Conservation (phyloP, 164 flowering plant species). For the Malania oleifera region DNA sequence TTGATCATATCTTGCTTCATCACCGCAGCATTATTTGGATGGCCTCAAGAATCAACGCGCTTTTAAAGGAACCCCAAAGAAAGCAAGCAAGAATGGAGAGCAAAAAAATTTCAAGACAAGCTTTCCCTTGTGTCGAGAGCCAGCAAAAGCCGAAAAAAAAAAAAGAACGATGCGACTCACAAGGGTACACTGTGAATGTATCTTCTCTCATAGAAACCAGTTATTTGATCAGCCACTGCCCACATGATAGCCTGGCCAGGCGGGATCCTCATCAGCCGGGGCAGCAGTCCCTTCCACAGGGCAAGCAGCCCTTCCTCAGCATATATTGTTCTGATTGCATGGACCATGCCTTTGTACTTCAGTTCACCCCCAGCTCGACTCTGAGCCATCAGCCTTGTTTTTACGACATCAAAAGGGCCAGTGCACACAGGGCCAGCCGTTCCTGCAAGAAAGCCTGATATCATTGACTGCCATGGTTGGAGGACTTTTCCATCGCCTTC, state of each 20-base stretch:
- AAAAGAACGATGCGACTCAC: constrained; percentile 9
- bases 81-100: not conserved
- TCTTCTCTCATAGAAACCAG: constrained; percentile 74
- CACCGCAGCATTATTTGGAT: not conserved
- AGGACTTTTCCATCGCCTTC: constrained; percentile 90
- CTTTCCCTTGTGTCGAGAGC: not conserved
- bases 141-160: constrained; percentile 1
- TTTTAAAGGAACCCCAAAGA: not conserved
- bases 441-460: constrained; percentile 95
- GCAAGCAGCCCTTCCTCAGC: constrained; percentile 86
- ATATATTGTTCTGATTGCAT: constrained; percentile 77
- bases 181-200: constrained; percentile 28
- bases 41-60: not conserved
- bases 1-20: too few species aligned
- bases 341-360: constrained; percentile 92
- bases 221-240: constrained; percentile 93
- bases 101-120: not conserved
- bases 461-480: constrained; percentile 97
- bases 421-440: constrained; percentile 97
- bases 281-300: constrained; percentile 91
- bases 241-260: constrained; percentile 99
- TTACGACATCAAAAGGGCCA: constrained; percentile 96
- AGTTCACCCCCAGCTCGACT: constrained; percentile 44
- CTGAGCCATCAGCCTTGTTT: constrained; percentile 98
- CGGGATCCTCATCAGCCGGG: constrained; percentile 95